Conservation (phyloP, 768 basidiomycete species). For the Amanita rubescens region DNA sequence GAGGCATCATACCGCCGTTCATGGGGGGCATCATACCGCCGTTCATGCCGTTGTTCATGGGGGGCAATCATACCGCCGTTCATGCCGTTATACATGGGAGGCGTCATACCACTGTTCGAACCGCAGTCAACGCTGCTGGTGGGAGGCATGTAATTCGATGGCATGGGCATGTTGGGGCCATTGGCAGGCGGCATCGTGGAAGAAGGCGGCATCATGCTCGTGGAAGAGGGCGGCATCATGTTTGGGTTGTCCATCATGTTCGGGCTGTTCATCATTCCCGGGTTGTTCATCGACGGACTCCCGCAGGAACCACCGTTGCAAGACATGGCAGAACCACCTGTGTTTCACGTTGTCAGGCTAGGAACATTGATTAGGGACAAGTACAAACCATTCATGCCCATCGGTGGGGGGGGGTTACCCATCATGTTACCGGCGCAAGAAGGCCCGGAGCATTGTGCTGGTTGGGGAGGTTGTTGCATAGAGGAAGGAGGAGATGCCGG, state of each 20-base stretch:
- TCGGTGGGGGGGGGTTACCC: too few species aligned
- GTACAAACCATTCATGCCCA: background rate
- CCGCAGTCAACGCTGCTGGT: too few species aligned
- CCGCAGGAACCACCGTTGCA: background rate
- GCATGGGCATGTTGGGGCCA: too few species aligned
- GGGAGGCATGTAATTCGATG: too few species aligned
- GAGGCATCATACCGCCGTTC: background rate
- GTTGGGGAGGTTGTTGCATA: background rate
- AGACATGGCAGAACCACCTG: background rate
- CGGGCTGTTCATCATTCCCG: background rate
- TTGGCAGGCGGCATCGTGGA: background rate
- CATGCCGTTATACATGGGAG: background rate
- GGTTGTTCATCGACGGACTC: background rate
- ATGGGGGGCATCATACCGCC: background rate
- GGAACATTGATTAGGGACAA: background rate
- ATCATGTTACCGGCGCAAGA: background rate
- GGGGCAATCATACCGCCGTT: background rate
- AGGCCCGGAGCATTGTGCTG: background rate
- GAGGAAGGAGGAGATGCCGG: background rate
- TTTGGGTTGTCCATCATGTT: background rate
- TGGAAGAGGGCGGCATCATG: background rate
- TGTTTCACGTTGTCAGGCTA: background rate
- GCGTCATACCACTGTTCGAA: background rate
- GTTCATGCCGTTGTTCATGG: background rate
- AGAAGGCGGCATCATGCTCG: background rate